Evolutionary conservation across 805 yeast genomes (phyloP).

Genomic region (Wickerhamomyces rabaulensis): DNA sequence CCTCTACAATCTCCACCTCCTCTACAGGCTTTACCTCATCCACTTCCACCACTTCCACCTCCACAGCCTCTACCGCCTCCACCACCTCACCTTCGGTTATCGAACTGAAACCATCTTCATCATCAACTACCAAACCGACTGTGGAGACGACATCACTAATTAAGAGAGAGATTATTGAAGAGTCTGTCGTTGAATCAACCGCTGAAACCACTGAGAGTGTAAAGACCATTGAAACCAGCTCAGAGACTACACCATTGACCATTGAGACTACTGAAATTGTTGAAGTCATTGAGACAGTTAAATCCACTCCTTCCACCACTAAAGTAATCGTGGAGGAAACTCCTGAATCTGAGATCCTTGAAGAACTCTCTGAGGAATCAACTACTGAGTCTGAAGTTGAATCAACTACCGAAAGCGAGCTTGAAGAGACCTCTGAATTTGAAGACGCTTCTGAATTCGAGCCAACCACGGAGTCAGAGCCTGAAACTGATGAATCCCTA

Average conservation of each 20-base stretch:
- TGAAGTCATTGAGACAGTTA: neutral
- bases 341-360: neutral
- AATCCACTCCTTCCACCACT: neutral
- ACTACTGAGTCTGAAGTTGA: neutral
- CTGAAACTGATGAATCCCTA: slow-evolving; percentile 1
- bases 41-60: no score
- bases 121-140: neutral
- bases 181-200: neutral
- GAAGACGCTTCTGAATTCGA: neutral
- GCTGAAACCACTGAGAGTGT: neutral
- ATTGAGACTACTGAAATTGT: neutral
- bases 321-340: neutral
- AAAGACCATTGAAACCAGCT: neutral
- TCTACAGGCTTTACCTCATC: no score
- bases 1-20: neutral
- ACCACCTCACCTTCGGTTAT: neutral
- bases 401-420: neutral
- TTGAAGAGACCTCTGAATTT: neutral
- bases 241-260: neutral
- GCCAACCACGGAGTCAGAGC: neutral
- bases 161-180: neutral
- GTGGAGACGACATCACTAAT: neutral
- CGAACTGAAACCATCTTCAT: neutral
- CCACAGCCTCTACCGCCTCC: neutral
- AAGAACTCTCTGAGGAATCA: no score